Evolutionary conservation across 345 rosid genomes (phyloP).

Genomic region (Eucalyptus curtisii): DNA sequence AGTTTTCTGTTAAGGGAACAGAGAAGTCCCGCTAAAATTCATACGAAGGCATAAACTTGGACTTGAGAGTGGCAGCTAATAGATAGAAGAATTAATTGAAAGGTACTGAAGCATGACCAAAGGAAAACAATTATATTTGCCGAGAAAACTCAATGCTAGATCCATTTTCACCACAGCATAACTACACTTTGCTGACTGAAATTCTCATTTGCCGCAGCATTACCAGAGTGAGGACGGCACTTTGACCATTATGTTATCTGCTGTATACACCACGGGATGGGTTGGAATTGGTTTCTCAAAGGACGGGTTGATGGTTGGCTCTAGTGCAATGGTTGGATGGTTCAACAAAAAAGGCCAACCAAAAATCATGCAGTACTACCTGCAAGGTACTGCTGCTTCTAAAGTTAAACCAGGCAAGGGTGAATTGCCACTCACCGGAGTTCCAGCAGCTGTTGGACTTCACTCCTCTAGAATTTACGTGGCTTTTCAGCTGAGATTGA

Average conservation of each 20-base stretch:
- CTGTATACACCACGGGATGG: conserved; percentile 86
- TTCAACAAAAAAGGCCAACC: conserved; percentile 62
- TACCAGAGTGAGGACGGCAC: conserved; percentile 49
- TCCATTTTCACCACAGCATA: neutral
- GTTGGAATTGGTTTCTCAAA: conserved; percentile 82
- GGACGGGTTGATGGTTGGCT: conserved; percentile 87
- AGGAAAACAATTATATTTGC: neutral
- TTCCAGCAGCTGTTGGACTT: conserved; percentile 62
- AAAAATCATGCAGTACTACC: conserved; percentile 61
- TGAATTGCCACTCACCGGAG: conserved; percentile 51
- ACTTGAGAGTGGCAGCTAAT: neutral
- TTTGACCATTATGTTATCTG: conserved; percentile 62
- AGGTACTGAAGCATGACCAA: neutral
- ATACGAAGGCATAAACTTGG: neutral
- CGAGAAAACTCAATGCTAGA: neutral
- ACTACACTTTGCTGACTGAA: neutral
- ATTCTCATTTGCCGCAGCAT: conserved; percentile 24
- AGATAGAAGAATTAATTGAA: neutral
- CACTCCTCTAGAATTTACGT: conserved; percentile 67
- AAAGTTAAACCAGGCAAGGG: conserved; percentile 68
- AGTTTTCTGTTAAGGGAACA: neutral
- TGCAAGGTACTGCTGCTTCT: conserved; percentile 46
- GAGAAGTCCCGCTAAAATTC: neutral
- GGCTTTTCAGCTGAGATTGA: conserved; percentile 70
- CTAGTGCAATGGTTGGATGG: conserved; percentile 92